These are phyloP conservation scores for Beauveria sp. DNA, from an alignment of 2,329 filamentous ascomycete species.

Conservation along the genomic window DNA sequence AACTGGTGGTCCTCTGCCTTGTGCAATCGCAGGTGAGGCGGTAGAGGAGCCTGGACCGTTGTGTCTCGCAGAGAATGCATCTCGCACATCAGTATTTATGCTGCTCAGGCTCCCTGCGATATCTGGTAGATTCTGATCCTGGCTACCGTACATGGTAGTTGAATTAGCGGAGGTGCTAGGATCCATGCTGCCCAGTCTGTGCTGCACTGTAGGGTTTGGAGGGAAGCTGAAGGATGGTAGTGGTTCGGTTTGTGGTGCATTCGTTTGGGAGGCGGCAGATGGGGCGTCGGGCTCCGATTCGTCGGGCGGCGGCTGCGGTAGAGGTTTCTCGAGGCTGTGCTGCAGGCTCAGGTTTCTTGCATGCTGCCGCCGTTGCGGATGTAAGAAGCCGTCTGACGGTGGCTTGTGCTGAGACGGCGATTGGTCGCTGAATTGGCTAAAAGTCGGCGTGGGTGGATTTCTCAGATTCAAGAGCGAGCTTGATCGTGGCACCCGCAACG, in stretches of 20 bases:
- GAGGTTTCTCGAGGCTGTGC: conserved; percentile 49
- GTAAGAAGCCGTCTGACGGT: conserved; percentile 9
- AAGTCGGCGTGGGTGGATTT: conserved; percentile 1
- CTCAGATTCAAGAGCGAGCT: conserved; percentile 6
- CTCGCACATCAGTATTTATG: conserved; percentile 4
- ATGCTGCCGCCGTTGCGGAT: conserved; percentile 33
- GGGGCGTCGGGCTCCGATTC: conserved; percentile 4
- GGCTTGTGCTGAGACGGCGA: conserved; percentile 1
- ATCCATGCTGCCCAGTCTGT: conserved; percentile 1
- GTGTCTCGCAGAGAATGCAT: conserved; percentile 1
- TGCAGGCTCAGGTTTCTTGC: conserved; percentile 46
- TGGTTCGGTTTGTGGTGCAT: conserved; percentile 22
- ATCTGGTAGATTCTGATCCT: conserved; percentile 3
- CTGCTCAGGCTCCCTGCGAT: neutral
- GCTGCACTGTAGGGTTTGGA: neutral
- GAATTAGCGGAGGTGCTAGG: neutral
- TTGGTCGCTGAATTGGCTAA: neutral
- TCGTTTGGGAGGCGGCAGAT: neutral
- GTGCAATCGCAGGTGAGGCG: conserved; percentile 45
- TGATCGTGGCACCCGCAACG: neutral
- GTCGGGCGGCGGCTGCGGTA: conserved; percentile 41
- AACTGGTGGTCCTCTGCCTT: conserved; percentile 23
- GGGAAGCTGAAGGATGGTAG: conserved; percentile 5
- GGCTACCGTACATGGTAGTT: conserved; percentile 1
- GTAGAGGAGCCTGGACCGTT: conserved; percentile 48